phyloP scores from a whole-genome alignment of 768 basidiomycete genomes.

The Cubamyces lactineus region DNA sequence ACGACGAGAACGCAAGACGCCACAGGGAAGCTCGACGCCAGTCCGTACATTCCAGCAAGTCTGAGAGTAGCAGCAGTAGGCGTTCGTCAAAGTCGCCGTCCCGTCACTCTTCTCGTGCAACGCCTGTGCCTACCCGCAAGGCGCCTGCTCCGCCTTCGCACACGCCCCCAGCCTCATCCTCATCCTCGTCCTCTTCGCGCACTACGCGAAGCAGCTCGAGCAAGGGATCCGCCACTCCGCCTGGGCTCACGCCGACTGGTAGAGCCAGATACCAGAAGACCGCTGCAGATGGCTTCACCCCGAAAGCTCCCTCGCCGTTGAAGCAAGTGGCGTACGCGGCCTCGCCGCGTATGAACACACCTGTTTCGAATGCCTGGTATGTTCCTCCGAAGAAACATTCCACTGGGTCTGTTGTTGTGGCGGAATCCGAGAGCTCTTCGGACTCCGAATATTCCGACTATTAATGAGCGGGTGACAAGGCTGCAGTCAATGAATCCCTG shows the following conservation, averaged over 20 bases:
- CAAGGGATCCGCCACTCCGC: not conserved
- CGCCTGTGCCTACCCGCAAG: not conserved
- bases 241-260: not conserved
- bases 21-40: not conserved
- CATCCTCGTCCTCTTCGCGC: not conserved
- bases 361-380: not conserved
- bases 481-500: not conserved
- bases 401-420: not conserved
- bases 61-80: not conserved
- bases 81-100: too few relatives aligned
- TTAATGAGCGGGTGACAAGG: not conserved
- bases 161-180: not conserved
- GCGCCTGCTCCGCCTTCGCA: not conserved
- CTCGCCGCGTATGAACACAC: not conserved
- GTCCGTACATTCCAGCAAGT: not conserved
- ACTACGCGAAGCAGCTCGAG: not conserved
- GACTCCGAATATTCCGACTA: constrained; percentile 5
- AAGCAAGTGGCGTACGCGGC: constrained; percentile 13
- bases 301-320: constrained; percentile 12
- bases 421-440: constrained; percentile 6
- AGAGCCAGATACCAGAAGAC: constrained; percentile 4
- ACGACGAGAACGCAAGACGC: not conserved
- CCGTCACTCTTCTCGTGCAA: not conserved
- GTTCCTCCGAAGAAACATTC: constrained; percentile 13
- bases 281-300: constrained; percentile 9